Base-by-base conservation (phyloP, 106 monocot species). In the Dactylorhiza incarnata region DNA sequence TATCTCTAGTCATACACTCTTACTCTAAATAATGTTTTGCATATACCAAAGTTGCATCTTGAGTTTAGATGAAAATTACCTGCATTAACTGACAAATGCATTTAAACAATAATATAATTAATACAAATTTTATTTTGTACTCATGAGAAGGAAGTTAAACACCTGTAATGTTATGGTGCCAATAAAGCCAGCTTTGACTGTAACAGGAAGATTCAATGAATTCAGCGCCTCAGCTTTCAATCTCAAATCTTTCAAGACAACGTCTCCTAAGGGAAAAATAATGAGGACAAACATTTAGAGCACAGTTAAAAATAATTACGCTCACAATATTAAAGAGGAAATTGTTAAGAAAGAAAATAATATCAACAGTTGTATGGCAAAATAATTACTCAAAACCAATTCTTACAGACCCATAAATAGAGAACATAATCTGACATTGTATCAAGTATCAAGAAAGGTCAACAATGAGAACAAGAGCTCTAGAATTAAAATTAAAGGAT, bases 181-280 rank as follows among this genome's bases (percentile, higher is more conserved):
- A 84, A 99, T 84, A 86, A 99, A 99, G 62, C 99, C 99, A 81
- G 94, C 94, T 86, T 84, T 89, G 48, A 91, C 89, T 44, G 79
- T 90, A 53, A 99, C 86, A 43, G 99, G 99, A 81, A 94, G 90
- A 48, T 84, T 94, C 78, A 99, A 86, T 49, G 94, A 89, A 80
- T 94, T 99, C 50, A 99, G 58, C 73, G 99, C 99, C 73, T 99
- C 99, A 62, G 99, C 89, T 78, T 92, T 99, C 84, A 99, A 75
- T 73, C 89, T 99, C 79, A 99, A 85, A 73, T 99, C 99, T 71
- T 94, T 94, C 44, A 99, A 79, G 53, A 91, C 84, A 76, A 99
- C 99, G 81, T 99, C 91, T 63, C 97, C 97, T 97, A 37, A 13
- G 53, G 17, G 52, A 83, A 54, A 73, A 44, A 43, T 24, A 3